phyloP scores from a whole-genome alignment of 192 early-diverging fungal species.

The Backusella luteola region DNA sequence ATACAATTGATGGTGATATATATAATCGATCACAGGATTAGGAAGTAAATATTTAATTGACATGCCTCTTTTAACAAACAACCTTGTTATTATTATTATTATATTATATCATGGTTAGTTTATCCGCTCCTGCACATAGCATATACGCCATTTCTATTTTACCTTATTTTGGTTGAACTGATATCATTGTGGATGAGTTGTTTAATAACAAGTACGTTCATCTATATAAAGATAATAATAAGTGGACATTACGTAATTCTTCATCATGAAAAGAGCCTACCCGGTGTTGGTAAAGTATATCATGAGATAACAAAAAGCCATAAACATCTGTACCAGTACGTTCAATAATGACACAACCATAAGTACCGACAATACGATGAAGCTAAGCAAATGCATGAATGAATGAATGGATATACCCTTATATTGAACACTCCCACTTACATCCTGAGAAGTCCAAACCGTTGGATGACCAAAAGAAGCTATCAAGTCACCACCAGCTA shows the following conservation, averaged over 20 bases:
- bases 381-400: slow-evolving; percentile 11
- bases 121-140: neutral
- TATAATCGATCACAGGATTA: slow-evolving; percentile 89
- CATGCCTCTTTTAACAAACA: slow-evolving; percentile 93
- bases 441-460: slow-evolving; percentile 86
- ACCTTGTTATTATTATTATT: slow-evolving; percentile 42
- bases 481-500: slow-evolving; percentile 97
- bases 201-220: slow-evolving; percentile 91
- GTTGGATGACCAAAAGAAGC: slow-evolving; percentile 91
- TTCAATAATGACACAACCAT: slow-evolving; percentile 95
- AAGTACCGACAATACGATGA: slow-evolving; percentile 86
- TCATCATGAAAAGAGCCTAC: slow-evolving; percentile 37
- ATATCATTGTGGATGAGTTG: slow-evolving; percentile 98
- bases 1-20: slow-evolving; percentile 79
- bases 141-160: neutral
- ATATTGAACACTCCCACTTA: slow-evolving; percentile 38
- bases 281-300: slow-evolving; percentile 85
- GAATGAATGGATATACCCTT: neutral
- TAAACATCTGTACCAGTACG: slow-evolving; percentile 91
- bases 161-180: slow-evolving; percentile 93
- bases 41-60: slow-evolving; percentile 94
- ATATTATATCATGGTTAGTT: neutral
- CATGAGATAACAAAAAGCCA: slow-evolving; percentile 88
- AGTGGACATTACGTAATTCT: neutral
- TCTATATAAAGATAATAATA: slow-evolving; percentile 41